These are phyloP conservation scores for Acidiella bohemica DNA, from an alignment of 495 filamentous ascomycete genomes.

Conservation along the genomic window DNA sequence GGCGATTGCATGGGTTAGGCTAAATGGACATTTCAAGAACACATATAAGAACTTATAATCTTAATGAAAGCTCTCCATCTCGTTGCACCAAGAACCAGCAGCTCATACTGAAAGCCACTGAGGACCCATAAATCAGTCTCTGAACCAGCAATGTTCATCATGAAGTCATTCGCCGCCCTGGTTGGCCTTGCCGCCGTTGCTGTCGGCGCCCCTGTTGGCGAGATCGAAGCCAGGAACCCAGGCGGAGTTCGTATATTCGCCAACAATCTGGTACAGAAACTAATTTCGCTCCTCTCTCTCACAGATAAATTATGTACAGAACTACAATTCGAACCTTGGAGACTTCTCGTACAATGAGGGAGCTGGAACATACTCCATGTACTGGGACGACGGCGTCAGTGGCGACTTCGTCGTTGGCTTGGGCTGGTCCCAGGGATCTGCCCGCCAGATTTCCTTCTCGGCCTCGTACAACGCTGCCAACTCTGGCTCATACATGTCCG, in stretches of 20 bases:
- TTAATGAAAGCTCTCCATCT: no score
- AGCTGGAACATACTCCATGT: slow-evolving; percentile 10
- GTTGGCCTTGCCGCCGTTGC: background rate
- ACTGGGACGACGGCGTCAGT: slow-evolving; percentile 8
- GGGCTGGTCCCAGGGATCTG: slow-evolving; percentile 8
- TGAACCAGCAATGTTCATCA: slow-evolving; percentile 2
- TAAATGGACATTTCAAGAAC: no score
- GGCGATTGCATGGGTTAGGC: no score
- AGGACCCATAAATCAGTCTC: no score
- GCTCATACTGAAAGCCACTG: no score
- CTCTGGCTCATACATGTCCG: slow-evolving; percentile 36
- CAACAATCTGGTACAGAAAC: no score
- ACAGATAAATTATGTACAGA: slow-evolving; percentile 15
- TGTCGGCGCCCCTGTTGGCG: slow-evolving; percentile 2
- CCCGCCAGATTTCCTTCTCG: slow-evolving; percentile 30
- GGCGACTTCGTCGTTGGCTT: slow-evolving; percentile 11
- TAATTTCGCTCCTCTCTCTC: no score
- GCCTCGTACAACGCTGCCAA: slow-evolving; percentile 37
- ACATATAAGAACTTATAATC: no score
- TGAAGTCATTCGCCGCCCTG: slow-evolving; percentile 3
- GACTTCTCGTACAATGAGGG: slow-evolving; percentile 4
- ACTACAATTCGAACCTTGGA: slow-evolving; percentile 10
- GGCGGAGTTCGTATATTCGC: no score
- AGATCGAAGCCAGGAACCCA: slow-evolving; percentile 1
- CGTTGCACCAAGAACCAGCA: no score